Conservation (phyloP, 2,329 filamentous ascomycete species). For the Colletotrichum falcatum region DNA sequence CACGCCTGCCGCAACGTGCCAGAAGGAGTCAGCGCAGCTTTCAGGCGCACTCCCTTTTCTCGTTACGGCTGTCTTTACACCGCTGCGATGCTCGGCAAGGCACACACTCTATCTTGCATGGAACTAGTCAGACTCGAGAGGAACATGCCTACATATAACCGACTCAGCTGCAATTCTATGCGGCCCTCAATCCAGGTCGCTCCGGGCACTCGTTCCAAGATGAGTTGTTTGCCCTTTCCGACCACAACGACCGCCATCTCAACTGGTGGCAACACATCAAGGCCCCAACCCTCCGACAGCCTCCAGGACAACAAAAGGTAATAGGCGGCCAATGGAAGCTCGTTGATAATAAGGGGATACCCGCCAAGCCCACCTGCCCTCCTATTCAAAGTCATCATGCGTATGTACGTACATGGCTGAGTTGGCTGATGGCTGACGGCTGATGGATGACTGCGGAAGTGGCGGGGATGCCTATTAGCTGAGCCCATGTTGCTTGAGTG, state of each 20-base stretch:
- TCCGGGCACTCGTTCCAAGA: neutral
- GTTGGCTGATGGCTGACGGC: slow-evolving; percentile 3
- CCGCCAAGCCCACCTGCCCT: neutral
- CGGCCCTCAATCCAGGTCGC: neutral
- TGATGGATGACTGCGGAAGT: slow-evolving; percentile 8
- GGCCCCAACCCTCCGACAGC: neutral
- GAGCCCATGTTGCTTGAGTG: neutral
- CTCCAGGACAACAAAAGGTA: neutral
- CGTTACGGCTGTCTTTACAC: neutral
- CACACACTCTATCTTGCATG: neutral
- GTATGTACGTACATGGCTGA: neutral
- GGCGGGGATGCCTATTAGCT: slow-evolving; percentile 13
- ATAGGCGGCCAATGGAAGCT: neutral
- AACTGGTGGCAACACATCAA: neutral
- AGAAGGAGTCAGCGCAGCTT: slow-evolving; percentile 9
- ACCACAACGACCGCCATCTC: neutral
- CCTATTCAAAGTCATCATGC: neutral
- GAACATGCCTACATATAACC: neutral
- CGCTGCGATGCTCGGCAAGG: neutral
- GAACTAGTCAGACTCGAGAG: neutral
- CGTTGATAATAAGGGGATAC: neutral
- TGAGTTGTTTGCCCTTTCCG: neutral
- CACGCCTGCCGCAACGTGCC: slow-evolving; percentile 6
- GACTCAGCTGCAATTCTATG: slow-evolving; percentile 11
- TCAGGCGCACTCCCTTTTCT: slow-evolving; percentile 17